Percentiles rank a stretch among this genome's conserved stretches.
Conservation (phyloP, 768 basidiomycete species). For the Trametes elegans region DNA sequence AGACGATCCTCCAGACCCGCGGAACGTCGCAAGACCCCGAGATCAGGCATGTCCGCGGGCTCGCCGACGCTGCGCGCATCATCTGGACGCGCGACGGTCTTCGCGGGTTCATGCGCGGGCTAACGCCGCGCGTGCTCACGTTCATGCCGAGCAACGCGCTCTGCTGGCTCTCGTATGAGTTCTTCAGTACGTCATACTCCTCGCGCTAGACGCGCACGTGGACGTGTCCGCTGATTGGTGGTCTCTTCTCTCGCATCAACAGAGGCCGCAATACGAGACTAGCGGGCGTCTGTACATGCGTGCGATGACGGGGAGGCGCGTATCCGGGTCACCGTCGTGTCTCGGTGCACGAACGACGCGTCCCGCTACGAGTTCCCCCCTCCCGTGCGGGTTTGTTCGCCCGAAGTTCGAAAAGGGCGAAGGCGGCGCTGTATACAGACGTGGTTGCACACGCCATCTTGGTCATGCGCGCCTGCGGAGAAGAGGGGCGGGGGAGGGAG, state of each 20-base stretch:
- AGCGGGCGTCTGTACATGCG: no score
- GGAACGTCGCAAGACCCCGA: conserved; percentile 84
- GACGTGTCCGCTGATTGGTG: neutral
- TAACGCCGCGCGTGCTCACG: conserved; percentile 89
- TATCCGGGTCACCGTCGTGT: no score
- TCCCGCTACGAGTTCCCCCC: no score
- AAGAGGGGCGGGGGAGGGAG: no score
- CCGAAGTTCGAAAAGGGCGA: no score
- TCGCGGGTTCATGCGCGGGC: conserved; percentile 81
- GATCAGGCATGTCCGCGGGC: conserved; percentile 80
- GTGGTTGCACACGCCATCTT: no score
- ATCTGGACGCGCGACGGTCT: conserved; percentile 86
- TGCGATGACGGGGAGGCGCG: no score
- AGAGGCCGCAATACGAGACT: conserved; percentile 10
- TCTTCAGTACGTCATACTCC: conserved; percentile 82
- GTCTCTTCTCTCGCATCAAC: neutral
- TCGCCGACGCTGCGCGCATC: conserved; percentile 84
- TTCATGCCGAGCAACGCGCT: conserved; percentile 97
- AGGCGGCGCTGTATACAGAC: no score
- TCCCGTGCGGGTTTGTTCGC: no score
- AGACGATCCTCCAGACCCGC: conserved; percentile 94
- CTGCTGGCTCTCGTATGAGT: conserved; percentile 97
- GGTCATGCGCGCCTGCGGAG: no score
- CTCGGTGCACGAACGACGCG: no score
- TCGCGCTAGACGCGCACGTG: neutral